phyloP scores from a whole-genome alignment of 495 filamentous ascomycete species.

The Talaromyces thailandensis region DNA sequence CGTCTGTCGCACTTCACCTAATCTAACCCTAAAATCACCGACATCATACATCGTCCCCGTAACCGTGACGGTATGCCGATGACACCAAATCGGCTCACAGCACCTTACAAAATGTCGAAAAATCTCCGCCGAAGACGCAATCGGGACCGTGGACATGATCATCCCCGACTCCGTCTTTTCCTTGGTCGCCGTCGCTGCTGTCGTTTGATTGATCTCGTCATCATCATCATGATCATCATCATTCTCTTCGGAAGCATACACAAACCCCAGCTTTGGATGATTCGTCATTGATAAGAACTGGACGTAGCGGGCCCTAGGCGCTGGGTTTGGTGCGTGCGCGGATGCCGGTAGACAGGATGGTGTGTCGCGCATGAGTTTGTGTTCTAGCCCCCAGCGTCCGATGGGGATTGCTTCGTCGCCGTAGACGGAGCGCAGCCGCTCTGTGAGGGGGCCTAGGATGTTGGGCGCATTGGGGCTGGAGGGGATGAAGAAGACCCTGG shows the following conservation, averaged over 20 bases:
- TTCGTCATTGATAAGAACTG: slow-evolving; percentile 36
- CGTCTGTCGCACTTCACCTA: slow-evolving; percentile 37
- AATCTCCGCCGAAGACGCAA: slow-evolving; percentile 20
- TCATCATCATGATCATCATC: neutral
- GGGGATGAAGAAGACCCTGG: slow-evolving; percentile 38
- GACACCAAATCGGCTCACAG: slow-evolving; percentile 38
- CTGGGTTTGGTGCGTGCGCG: slow-evolving; percentile 15
- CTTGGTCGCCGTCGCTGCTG: neutral
- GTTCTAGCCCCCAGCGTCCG: slow-evolving; percentile 34
- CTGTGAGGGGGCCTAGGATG: slow-evolving; percentile 23
- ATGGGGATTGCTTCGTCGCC: slow-evolving; percentile 27
- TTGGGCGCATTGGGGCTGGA: slow-evolving; percentile 33
- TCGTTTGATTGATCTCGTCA: too few relatives aligned
- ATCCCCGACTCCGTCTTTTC: slow-evolving; percentile 12
- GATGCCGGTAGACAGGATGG: slow-evolving; percentile 30
- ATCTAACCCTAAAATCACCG: slow-evolving; percentile 34
- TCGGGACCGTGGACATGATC: slow-evolving; percentile 34
- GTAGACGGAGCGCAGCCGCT: slow-evolving; percentile 31
- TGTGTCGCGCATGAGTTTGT: slow-evolving; percentile 39
- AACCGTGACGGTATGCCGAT: slow-evolving; percentile 32
- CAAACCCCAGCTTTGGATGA: slow-evolving; percentile 32
- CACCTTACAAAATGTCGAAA: slow-evolving; percentile 37
- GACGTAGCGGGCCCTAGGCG: slow-evolving; percentile 28
- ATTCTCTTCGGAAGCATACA: slow-evolving; percentile 33
- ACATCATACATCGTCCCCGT: slow-evolving; percentile 34